Base-by-base conservation (phyloP, 106 monocot genomes). In the Platanthera guangdongensis region DNA sequence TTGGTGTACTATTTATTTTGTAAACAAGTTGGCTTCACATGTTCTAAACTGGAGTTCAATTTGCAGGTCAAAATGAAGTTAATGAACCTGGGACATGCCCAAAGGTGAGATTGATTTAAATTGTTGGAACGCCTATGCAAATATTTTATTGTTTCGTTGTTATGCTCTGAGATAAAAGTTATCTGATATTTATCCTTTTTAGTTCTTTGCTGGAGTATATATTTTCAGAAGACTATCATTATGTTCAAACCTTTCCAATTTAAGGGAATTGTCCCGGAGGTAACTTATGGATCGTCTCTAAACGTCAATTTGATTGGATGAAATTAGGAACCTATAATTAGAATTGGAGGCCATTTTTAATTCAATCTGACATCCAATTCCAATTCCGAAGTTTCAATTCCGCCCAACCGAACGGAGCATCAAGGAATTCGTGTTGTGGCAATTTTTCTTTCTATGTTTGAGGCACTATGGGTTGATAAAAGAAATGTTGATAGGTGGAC, bases 31-130 rank as follows among this genome's bases (percentile, higher is more conserved):
- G 22, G n/a, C 9, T 49, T 59, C n/a, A 25, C 6, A 45, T 50
- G 11, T 76, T 64, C 80, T 74, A 7, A 76, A 30, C 13, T 32
- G 46, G 48, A 39, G 53, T 74, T 72, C 79, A 48, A 45, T 79
- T 48, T 91, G 85, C 93, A 96, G 95, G 88, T 96, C 18, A 96
- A 89, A 81, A 87, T 87, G 89, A 96, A 96, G 87, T 77, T 96
- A 74, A 72, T 83, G 60, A 90, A 88, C 65, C 75, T 90, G 59
- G 95, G 95, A 55, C 95, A 93, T 87, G 82, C 90, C 73, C 95
- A 96, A 53, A 96, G 87, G 95, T 96, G 16, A 45, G 80, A 79
- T 47, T 47, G 25, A 55, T 19, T 21, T 60, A 13, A 15, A 55
- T n/a, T 55, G 13, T 55, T 60, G 5, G 9, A 21, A 60, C 7